Evolutionary conservation across 1,284 basidiomycete genomes (phyloP), one percentile per base, ranked within the genome.

Genomic region (Lentinula novae-zelandiae): DNA sequence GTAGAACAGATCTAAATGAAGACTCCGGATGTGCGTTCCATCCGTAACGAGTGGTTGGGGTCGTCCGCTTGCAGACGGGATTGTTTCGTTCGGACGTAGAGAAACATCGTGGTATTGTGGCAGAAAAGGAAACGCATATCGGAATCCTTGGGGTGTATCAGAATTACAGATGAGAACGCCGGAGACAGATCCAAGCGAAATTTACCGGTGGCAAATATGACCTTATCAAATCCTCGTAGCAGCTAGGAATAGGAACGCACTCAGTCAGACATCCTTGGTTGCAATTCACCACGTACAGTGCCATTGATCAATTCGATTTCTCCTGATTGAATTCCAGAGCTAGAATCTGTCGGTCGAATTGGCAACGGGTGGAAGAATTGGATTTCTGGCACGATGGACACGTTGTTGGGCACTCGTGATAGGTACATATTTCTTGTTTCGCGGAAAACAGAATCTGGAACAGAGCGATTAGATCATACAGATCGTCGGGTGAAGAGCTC

Each of bases 101-200:
- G 68, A 66, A 13, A 76, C 70, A 52, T 72, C 69, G 67, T 78
- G 76, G 60, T 75, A 77, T 27, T 78, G 71, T 0, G 78, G 73
- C 0, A 82, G 67, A 74, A 82, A 82, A 5, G 80, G 80, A 65
- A 74, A 79, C 1, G 75, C 75, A 64, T 80, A 80, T 46, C 78
- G 75, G 67, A 71, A 81, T 60, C 80, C 80, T 0, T 12, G 20
- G 3, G 53, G 5, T 9, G 10, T 17, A 20, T n/a, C 33, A 42
- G 36, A 54, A 69, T 68, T 0, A 73, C 63, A 2, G 76, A 76
- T 4, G 51, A 3, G 8, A 9, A 31, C 12, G 27, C 27, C 17
- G 5, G n/a, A 13, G 17, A 46, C 12, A 3, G n/a, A 17, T 15
- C 15, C 17, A 27, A 33, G 12, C 5, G 12, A 5, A 13, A 13